Conservation (phyloP, 2,329 filamentous ascomycete species). For the Grosmannia huntii region DNA sequence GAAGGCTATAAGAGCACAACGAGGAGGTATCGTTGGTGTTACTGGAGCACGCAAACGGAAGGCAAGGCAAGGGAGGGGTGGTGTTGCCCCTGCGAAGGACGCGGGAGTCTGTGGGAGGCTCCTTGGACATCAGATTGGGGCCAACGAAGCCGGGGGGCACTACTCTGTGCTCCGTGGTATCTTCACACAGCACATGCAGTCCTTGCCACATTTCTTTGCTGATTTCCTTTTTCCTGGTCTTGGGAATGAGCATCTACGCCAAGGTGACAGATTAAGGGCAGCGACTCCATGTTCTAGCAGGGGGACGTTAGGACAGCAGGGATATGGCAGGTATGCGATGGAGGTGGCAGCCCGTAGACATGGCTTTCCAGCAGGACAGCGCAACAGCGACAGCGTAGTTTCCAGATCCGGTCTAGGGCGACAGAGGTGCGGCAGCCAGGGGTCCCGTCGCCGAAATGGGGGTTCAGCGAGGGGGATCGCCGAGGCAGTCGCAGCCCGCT, state of each 20-base stretch:
- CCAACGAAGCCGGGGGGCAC: not conserved
- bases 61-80: not conserved
- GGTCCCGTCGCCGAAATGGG: not conserved
- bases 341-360: not conserved
- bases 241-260: not conserved
- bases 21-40: too few species aligned
- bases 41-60: not conserved
- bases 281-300: not conserved
- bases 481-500: not conserved
- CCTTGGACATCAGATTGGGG: not conserved
- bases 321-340: too few species aligned
- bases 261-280: not conserved
- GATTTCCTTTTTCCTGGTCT: not conserved
- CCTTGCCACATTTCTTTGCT: not conserved
- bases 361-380: not conserved
- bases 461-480: not conserved
- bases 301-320: not conserved
- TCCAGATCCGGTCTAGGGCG: not conserved
- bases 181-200: not conserved
- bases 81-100: not conserved
- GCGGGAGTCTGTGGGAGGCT: not conserved
- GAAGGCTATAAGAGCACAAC: not conserved
- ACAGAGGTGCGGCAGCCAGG: conserved; percentile 2
- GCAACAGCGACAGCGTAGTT: not conserved
- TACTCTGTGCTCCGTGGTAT: not conserved